Base-by-base conservation (phyloP, 495 filamentous ascomycete species). In the Lophiotrema nucula region DNA sequence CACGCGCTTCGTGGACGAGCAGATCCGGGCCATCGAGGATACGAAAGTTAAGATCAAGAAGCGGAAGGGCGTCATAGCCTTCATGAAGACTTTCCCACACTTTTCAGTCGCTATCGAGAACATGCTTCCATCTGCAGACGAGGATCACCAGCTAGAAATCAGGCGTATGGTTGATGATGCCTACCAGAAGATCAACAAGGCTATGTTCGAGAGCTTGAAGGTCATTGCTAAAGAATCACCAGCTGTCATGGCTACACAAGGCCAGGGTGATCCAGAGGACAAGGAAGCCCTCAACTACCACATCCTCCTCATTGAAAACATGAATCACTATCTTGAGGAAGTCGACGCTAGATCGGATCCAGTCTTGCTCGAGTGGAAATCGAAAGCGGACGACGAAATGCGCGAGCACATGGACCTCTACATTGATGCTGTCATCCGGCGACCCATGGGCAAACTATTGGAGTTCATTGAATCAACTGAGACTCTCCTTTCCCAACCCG, bases 11-110 rank as follows among this genome's bases (percentile, higher is more conserved):
- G 83, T 96, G 23, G 93, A 97, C 68, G 89, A 96, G 57, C 92
- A 97, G 65, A 86, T 97, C 39, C 88, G 88, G 23, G 92, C 90
- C 24, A 96, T 97, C 58, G 92, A 97, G 72, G 92, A 97, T 53
- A 97, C 92, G n/a, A 97, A 96, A 72, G 92, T 97, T 64, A 96
- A 96, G 73, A 88, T 96, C 73, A 97, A 96, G 76, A 97, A 97
- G 77, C 85, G 92, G 56, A 96, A 95, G 73, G 92, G 92, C 13
- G 89, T 97, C 59, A 96, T 96, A 64, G 84, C 82, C 8, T 97
- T 97, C 71, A 90, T 97, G 74, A 85, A 89, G 44, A 87, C 90
- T 35, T 97, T 97, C 77, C 92, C 92, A 0, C 78, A 88, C 59
- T 96, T 96, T 73, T 85, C 83, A 13, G 70, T 80, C 1, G 84